These are phyloP conservation scores for Speleostelium caveatum DNA, from an alignment of 78 protist genomes.

Conservation along the genomic window DNA sequence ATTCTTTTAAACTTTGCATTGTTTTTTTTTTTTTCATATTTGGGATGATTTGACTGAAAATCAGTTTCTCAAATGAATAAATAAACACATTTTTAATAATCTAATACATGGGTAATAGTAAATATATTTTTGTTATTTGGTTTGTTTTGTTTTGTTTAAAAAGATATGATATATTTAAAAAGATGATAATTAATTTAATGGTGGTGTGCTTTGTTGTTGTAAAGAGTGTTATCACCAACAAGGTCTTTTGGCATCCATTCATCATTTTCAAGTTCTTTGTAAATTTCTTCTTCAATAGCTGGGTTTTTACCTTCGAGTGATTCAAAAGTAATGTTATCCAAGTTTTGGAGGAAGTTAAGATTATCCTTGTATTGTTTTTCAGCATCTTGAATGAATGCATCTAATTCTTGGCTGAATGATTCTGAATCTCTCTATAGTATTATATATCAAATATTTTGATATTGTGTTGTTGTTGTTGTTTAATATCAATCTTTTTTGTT, in stretches of 20 bases:
- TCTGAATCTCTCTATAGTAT: not conserved
- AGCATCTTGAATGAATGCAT: not conserved
- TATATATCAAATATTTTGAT: too few species aligned
- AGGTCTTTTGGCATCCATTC: slow-evolving; percentile 63
- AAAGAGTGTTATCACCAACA: slow-evolving; percentile 26
- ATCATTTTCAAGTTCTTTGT: slow-evolving; percentile 17
- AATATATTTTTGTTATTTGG: too few species aligned
- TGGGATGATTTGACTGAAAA: too few species aligned
- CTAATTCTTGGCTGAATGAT: not conserved
- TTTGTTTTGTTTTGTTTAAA: too few species aligned
- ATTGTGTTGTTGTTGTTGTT: not conserved
- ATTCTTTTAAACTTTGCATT: too few species aligned
- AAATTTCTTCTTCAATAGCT: slow-evolving; percentile 47
- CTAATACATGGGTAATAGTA: too few species aligned
- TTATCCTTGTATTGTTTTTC: not conserved
- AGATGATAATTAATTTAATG: too few species aligned
- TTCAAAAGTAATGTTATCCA: slow-evolving; percentile 14
- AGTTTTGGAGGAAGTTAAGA: not conserved
- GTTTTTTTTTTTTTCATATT: too few species aligned
- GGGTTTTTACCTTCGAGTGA: slow-evolving; percentile 53
- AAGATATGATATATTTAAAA: too few species aligned
- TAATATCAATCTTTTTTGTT: too few species aligned
- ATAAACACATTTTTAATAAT: too few species aligned
- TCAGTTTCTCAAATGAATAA: too few species aligned
- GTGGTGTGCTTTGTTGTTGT: slow-evolving; percentile 21